Percentiles rank a stretch among this genome's conserved stretches.
phyloP scores from a whole-genome alignment of 345 rosid species.

The Salix purpurea region DNA sequence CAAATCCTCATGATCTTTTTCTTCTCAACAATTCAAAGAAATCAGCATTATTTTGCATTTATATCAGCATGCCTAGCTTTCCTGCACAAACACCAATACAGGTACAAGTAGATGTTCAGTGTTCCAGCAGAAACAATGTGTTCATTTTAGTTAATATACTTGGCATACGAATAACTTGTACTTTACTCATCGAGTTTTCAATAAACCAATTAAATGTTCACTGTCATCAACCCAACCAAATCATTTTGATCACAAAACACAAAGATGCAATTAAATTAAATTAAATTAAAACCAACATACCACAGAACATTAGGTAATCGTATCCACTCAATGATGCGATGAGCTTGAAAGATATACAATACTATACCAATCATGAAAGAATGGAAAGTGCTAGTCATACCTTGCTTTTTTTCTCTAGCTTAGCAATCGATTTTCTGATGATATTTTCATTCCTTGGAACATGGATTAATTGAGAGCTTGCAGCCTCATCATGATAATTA shows the following conservation, averaged over 20 bases:
- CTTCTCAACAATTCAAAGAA: constrained; percentile 3
- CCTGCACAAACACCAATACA: background rate
- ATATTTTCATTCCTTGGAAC: constrained; percentile 58
- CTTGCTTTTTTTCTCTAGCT: constrained; percentile 75
- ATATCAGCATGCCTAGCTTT: background rate
- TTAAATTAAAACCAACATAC: background rate
- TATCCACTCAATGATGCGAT: background rate
- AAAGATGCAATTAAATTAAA: background rate
- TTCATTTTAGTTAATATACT: background rate
- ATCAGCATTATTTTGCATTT: background rate
- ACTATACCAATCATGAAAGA: background rate
- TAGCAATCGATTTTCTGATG: constrained; percentile 70
- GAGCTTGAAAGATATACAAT: background rate
- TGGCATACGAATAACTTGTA: background rate
- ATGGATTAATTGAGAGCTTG: constrained; percentile 42
- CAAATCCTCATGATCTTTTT: background rate
- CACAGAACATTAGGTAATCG: background rate
- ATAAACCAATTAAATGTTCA: background rate
- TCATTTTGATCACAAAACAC: background rate
- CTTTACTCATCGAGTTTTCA: background rate
- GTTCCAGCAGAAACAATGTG: background rate
- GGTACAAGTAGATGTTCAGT: background rate
- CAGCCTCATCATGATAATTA: constrained; percentile 29
- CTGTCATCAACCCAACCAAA: background rate
- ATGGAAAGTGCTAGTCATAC: constrained; percentile 38